Percentiles rank a stretch among this genome's conserved stretches.
Conservation (phyloP, 148 eudicot genomes). For the Spergularia marina region DNA sequence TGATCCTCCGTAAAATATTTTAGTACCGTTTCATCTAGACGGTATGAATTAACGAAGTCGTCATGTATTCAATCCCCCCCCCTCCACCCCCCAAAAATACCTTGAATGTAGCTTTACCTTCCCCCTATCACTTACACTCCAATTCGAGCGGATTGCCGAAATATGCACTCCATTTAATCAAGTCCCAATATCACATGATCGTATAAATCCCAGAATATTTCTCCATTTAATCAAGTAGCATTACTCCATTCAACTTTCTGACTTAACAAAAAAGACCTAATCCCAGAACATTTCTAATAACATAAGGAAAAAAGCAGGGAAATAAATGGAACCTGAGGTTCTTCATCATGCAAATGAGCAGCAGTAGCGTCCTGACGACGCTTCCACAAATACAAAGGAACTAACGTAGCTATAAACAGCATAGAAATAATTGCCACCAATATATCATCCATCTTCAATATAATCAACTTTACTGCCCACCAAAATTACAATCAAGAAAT, state of each 20-base stretch:
- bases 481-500: constrained; percentile 12
- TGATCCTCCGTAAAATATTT: too few species aligned
- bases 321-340: constrained; percentile 52
- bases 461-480: constrained; percentile 25
- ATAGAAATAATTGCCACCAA: constrained; percentile 64
- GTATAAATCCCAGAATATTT: background rate
- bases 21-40: too few species aligned
- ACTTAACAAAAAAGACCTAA: background rate
- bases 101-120: too few species aligned
- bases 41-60: too few species aligned
- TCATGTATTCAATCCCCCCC: background rate
- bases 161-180: too few species aligned
- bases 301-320: background rate
- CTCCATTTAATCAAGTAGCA: too few species aligned
- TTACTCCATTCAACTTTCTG: too few species aligned
- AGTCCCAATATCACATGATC: background rate
- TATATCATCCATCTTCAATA: constrained; percentile 67
- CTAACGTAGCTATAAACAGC: constrained; percentile 54
- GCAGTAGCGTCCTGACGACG: constrained; percentile 52
- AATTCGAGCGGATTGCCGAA: too few species aligned
- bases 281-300: background rate
- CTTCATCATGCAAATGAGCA: constrained; percentile 50
- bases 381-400: constrained; percentile 88
- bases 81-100: too few species aligned
- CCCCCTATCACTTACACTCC: too few species aligned